phyloP scores from a whole-genome alignment of 169 alveolate species.

The Plasmodium yoelii region DNA sequence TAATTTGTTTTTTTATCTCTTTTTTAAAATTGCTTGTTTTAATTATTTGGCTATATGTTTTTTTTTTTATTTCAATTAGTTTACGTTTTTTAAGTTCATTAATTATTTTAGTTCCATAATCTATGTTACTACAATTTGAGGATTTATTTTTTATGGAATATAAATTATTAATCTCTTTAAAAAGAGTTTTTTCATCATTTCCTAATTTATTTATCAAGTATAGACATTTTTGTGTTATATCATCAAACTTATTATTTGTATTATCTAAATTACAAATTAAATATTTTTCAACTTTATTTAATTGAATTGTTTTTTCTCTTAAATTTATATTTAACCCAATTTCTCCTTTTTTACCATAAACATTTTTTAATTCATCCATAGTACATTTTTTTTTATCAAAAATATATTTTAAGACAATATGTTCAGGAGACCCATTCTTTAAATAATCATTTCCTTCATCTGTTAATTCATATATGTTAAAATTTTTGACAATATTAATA shows the following conservation, averaged over 20 bases:
- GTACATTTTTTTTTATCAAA: constrained; percentile 39
- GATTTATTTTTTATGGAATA: background rate
- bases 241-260: constrained; percentile 31
- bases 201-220: background rate
- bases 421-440: constrained; percentile 86
- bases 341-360: constrained; percentile 19
- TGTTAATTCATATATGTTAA: constrained; percentile 77
- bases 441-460: constrained; percentile 84
- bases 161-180: background rate
- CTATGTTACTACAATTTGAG: background rate
- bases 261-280: constrained; percentile 21
- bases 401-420: constrained; percentile 77
- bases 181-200: constrained; percentile 27
- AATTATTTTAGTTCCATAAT: background rate
- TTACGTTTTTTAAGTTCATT: constrained; percentile 40
- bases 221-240: constrained; percentile 42
- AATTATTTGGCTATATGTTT: constrained; percentile 15
- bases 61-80: constrained; percentile 35
- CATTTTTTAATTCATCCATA: constrained; percentile 1
- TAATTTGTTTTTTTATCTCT: constrained; percentile 40
- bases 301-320: constrained; percentile 11
- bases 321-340: constrained; percentile 47
- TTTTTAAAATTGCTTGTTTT: constrained; percentile 41
- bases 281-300: constrained; percentile 55
- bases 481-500: constrained; percentile 78